Base-by-base conservation (phyloP, 352 stramenopile genomes). In the Globisporangium uncinulatum region DNA sequence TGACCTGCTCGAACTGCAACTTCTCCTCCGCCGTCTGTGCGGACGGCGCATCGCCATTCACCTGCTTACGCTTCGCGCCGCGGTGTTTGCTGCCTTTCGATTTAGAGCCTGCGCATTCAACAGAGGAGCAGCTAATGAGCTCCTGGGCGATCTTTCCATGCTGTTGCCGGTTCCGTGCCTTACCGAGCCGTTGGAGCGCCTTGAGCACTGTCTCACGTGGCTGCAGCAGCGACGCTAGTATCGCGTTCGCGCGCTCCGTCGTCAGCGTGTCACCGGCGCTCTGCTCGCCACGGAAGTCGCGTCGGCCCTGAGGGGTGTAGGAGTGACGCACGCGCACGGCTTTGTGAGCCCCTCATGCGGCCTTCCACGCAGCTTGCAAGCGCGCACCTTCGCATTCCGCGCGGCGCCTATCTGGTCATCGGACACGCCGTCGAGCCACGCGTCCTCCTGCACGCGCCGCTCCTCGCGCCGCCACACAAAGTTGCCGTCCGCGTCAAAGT, bases 381-480 rank as follows among this genome's bases (percentile, higher is more conserved):
- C 13, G 29, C 55, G 15, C 43, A 79, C 71, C 56, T 88, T 87
- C 51, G 82, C 82, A 31, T 70, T 65, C 31, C 76, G 70, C 21
- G 82, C 82, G 0, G 69, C 73, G 7, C 79, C 74, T 48, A 94
- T 90, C 55, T 88, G 73, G 57, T 89, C 75, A 63, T 88, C 79
- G 13, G 76, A 88, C 1, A 92, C 60, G 41, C 61, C 63, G 37
- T 92, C 80, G 17, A 94, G 75, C 84, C 84, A 94, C 29, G 84
- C 80, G 37, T 94, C 84, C 51, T 94, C 84, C 56, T 92, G 82
- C 36, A 91, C 78, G 42, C 72, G 74, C 57, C 77, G 83, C 39
- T 87, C 71, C 24, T 89, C 81, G 3, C 83, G 78, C 60, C 86
- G 80, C 84, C 84, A 94, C 34, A 92, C 73, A 54, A 91, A 94